These are phyloP conservation scores for Lepiota venenata DNA, from an alignment of 768 basidiomycete genomes.

Conservation along the genomic window DNA sequence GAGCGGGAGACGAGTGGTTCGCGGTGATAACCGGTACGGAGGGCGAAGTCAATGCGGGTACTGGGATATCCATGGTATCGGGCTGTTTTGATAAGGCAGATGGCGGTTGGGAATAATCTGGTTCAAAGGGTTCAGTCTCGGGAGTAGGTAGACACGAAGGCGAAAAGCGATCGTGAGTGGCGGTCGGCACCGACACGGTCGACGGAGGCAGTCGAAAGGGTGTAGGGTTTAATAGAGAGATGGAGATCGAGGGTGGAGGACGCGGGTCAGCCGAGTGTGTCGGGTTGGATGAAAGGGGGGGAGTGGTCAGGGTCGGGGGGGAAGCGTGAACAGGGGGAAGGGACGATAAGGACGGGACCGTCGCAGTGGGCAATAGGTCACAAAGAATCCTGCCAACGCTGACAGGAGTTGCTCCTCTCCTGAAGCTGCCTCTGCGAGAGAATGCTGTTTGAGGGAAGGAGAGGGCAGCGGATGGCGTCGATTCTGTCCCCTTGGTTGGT, in stretches of 20 bases:
- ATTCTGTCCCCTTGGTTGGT: no score
- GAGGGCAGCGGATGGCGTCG: background rate
- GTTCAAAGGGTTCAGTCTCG: conserved; percentile 1
- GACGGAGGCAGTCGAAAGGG: background rate
- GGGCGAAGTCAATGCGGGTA: background rate
- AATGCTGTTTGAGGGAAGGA: background rate
- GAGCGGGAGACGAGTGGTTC: conserved; percentile 2
- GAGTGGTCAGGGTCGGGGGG: conserved; percentile 4
- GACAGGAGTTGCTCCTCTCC: conserved; percentile 6
- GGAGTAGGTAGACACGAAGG: conserved; percentile 4
- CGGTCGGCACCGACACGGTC: background rate
- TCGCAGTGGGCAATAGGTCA: conserved; percentile 8
- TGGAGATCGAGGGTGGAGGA: background rate
- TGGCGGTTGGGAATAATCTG: background rate
- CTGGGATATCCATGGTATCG: background rate
- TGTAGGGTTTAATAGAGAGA: conserved; percentile 3
- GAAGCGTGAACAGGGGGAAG: background rate
- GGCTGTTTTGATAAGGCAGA: background rate
- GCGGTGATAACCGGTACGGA: conserved; percentile 3
- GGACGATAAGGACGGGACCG: conserved; percentile 6
- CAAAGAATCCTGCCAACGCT: conserved; percentile 20
- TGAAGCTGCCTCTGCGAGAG: conserved; percentile 1
- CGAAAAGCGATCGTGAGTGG: background rate
- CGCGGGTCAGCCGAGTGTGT: conserved; percentile 3
- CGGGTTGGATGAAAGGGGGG: background rate